Percentiles rank a stretch among this genome's conserved stretches.
phyloP scores from a whole-genome alignment of 441 rosid genomes.

The Flueggea neowawraea region DNA sequence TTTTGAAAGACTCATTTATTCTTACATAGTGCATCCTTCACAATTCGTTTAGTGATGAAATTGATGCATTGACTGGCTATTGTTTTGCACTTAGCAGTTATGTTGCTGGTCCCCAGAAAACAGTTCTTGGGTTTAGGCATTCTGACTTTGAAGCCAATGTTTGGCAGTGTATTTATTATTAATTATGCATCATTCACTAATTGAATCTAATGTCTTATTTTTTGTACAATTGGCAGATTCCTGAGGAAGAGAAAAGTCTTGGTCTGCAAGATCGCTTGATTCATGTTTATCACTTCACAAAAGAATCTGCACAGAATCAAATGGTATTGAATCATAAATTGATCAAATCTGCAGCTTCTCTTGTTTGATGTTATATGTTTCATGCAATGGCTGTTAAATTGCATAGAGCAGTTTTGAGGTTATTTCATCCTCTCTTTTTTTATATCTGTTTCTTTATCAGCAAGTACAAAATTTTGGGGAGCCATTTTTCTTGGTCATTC shows the following conservation, averaged over 20 bases:
- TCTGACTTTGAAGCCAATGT: no score
- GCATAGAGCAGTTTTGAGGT: not conserved
- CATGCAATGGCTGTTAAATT: slow-evolving; percentile 4
- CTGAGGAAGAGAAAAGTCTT: slow-evolving; percentile 93
- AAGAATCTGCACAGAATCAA: slow-evolving; percentile 81
- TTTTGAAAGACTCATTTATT: no score
- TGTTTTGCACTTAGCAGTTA: no score
- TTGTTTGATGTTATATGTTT: slow-evolving; percentile 7
- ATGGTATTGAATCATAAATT: slow-evolving; percentile 39
- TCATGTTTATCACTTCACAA: slow-evolving; percentile 88
- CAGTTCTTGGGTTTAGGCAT: no score
- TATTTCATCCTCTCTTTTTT: slow-evolving; percentile 7
- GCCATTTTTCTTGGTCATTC: slow-evolving; percentile 95
- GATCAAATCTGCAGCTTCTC: slow-evolving; percentile 7
- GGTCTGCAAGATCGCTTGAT: slow-evolving; percentile 86
- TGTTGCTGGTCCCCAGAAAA: no score
- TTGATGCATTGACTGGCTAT: no score
- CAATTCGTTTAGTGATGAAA: no score
- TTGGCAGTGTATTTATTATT: no score
- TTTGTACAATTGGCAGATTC: slow-evolving; percentile 49
- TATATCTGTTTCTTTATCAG: slow-evolving; percentile 33
- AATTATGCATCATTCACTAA: no score
- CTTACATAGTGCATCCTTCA: no score
- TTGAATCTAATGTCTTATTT: not conserved
- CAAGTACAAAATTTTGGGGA: slow-evolving; percentile 97